Evolutionary conservation across 2,329 filamentous ascomycete genomes (phyloP), one percentile per base, ranked within the genome.

Genomic region (Grosmannia huntii): DNA sequence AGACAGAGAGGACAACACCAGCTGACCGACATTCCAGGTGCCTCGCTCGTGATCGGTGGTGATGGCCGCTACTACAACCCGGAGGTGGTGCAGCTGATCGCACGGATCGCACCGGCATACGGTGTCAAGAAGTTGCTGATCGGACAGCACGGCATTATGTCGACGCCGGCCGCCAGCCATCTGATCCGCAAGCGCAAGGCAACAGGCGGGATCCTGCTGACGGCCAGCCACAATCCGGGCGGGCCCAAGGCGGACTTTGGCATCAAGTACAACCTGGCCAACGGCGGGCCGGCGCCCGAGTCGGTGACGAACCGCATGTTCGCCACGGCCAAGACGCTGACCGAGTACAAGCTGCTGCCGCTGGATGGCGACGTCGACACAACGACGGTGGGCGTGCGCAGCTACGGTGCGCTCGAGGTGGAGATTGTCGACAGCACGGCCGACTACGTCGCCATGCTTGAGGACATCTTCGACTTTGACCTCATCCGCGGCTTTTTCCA

Each of bases 251-350:
- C 94, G 71, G 94, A 99, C 75, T 99, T 99, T 68, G 94, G 94
- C 66, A 99, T 99, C 85, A 99, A 99, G 79, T 99, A 99, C 83
- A 99, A 99, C 80, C 80, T 99, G 60, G 80, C 90, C 72, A 97
- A 99, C 69, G 94, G 94, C 67, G 94, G 91, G 59, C 94, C 94
- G 50, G 94, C 94, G 59, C 94, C 94, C 60, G 94, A 99, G 74
- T 86, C 88, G 57, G 89, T 99, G 64, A 99, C 94, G 65, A 95
- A 99, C 84, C 96, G 95, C 78, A 97, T 99, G 72, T 97, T 83
- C 76, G 89, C 92, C 67, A 84, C 85, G 61, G 92, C 92, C 66
- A 97, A 96, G 81, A 84, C 81, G 63, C 80, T 99, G 66, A 89
- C 84, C 51, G 90, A 87, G 55, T 99, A 97, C 82, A 96, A 96